phyloP scores from a whole-genome alignment of 257 asterid genomes.

The Penstemon eatonii region DNA sequence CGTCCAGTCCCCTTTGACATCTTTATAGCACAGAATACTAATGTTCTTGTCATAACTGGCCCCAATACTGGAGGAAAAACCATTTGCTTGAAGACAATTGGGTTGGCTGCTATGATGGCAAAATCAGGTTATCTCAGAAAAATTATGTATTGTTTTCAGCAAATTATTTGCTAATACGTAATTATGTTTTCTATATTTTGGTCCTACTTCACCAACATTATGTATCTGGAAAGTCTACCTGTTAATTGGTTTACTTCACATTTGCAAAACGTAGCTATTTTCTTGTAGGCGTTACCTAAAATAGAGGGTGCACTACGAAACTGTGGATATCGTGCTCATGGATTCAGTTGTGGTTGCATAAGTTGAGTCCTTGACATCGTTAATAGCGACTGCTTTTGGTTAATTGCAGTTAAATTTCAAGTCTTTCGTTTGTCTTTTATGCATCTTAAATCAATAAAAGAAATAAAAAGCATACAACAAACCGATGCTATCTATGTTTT shows the following conservation, averaged over 20 bases:
- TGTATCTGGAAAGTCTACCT: slow-evolving; percentile 1
- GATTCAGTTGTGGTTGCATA: slow-evolving; percentile 15
- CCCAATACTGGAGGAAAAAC: slow-evolving; percentile 99
- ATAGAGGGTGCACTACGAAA: slow-evolving; percentile 5
- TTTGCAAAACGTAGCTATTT: slow-evolving; percentile 2
- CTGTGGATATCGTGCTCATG: slow-evolving; percentile 3
- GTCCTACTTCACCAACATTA: slow-evolving; percentile 7
- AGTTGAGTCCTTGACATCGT: background rate
- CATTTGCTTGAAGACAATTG: slow-evolving; percentile 90
- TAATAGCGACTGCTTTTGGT: background rate
- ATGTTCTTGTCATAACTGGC: slow-evolving; percentile 85
- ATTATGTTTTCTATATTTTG: too few species aligned
- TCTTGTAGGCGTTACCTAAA: background rate
- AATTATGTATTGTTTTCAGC: slow-evolving; percentile 8
- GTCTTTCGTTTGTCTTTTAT: too few species aligned
- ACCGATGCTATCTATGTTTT: too few species aligned
- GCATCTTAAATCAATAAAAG: too few species aligned
- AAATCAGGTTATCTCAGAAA: slow-evolving; percentile 66
- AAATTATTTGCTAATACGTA: slow-evolving; percentile 12
- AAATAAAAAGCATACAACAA: too few species aligned
- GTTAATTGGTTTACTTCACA: background rate
- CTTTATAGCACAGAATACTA: slow-evolving; percentile 54
- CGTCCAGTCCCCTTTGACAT: slow-evolving; percentile 86
- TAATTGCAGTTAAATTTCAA: background rate
- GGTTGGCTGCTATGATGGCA: slow-evolving; percentile 99